These are phyloP conservation scores for Kurtzmaniella cleridarum DNA, from an alignment of 805 yeast species.

Conservation along the genomic window DNA sequence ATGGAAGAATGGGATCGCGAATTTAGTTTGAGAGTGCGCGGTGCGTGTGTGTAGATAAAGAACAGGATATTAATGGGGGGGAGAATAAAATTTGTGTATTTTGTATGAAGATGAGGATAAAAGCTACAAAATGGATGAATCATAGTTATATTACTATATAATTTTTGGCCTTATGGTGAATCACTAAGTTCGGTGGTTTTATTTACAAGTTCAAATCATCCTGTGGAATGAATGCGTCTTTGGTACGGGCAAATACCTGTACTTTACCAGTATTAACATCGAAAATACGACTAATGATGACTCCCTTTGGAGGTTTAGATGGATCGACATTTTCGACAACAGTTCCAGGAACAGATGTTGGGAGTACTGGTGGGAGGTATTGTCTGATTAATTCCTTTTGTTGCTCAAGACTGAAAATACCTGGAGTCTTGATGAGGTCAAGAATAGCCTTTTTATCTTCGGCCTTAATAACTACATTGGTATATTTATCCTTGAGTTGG, in stretches of 20 bases:
- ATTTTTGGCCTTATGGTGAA: not conserved
- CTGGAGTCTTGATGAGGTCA: constrained; percentile 38
- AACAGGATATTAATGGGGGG: no score
- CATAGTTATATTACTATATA: not conserved
- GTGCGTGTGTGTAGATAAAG: no score
- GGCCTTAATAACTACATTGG: constrained; percentile 21
- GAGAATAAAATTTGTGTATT: no score
- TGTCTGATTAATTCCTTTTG: constrained; percentile 37
- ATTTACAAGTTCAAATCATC: not conserved
- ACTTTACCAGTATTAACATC: constrained; percentile 50
- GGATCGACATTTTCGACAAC: constrained; percentile 31
- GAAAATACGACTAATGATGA: constrained; percentile 51
- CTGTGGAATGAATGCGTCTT: constrained; percentile 37
- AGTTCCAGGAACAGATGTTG: constrained; percentile 42
- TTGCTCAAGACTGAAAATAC: constrained; percentile 32
- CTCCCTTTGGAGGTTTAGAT: constrained; percentile 43
- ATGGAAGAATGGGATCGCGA: no score
- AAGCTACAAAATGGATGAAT: no score
- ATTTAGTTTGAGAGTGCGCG: no score
- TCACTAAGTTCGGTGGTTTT: constrained; percentile 3
- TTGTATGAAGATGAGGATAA: no score
- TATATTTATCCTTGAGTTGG: constrained; percentile 15
- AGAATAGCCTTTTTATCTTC: constrained; percentile 38
- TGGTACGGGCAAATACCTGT: constrained; percentile 50
- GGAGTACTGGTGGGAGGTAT: constrained; percentile 53